These are phyloP conservation scores for Aspergillus udagawae DNA, from an alignment of 2,329 filamentous ascomycete genomes.

Conservation along the genomic window DNA sequence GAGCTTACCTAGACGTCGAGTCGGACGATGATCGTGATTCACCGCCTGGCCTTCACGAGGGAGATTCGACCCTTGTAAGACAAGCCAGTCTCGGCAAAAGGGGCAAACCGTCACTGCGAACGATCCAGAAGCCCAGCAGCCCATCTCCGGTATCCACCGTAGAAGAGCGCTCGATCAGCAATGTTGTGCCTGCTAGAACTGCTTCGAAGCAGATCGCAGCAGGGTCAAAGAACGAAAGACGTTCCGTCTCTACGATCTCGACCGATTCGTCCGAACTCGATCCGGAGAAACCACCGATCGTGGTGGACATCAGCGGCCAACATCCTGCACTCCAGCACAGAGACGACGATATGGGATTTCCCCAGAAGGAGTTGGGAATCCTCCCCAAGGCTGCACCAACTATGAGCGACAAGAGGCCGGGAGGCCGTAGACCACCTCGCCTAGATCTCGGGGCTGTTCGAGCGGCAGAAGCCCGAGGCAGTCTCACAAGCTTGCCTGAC, in stretches of 20 bases:
- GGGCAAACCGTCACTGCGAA: constrained; percentile 40
- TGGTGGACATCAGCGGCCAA: constrained; percentile 11
- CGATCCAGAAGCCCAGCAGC: constrained; percentile 30
- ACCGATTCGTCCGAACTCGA: constrained; percentile 24
- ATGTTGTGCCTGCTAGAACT: background rate
- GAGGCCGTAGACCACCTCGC: constrained; percentile 57
- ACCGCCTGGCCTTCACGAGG: constrained; percentile 12
- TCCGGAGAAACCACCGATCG: constrained; percentile 32
- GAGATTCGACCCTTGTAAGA: constrained; percentile 30
- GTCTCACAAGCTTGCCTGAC: constrained; percentile 86
- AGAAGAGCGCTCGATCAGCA: constrained; percentile 1
- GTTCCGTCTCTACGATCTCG: constrained; percentile 19
- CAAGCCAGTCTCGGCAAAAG: constrained; percentile 43
- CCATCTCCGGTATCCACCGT: constrained; percentile 16
- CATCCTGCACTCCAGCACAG: constrained; percentile 4
- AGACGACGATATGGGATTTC: constrained; percentile 13
- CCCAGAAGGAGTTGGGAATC: constrained; percentile 22
- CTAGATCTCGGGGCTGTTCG: constrained; percentile 79
- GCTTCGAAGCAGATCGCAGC: constrained; percentile 13
- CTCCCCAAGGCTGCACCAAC: constrained; percentile 28
- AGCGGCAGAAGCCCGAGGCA: constrained; percentile 78
- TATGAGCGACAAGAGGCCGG: constrained; percentile 39
- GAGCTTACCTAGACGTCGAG: constrained; percentile 27
- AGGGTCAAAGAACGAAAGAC: constrained; percentile 7
- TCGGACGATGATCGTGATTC: constrained; percentile 22